Percentiles rank a stretch among this genome's conserved stretches.
Evolutionary conservation across 2,329 filamentous ascomycete species (phyloP).

Genomic region (Xylogone sp.): DNA sequence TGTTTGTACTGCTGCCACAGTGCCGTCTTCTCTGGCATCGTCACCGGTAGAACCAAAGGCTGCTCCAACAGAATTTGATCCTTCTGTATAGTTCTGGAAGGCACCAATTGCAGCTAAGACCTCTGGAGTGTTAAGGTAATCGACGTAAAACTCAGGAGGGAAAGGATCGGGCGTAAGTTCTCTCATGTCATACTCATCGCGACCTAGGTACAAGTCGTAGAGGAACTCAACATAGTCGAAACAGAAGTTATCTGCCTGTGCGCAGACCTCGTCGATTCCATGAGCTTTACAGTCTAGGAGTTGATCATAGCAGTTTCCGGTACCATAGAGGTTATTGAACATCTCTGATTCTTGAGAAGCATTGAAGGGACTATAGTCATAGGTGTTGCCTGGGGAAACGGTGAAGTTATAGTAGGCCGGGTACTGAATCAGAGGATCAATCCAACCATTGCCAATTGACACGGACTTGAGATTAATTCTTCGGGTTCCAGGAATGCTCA

Average conservation of each 20-base stretch:
- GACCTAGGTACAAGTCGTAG: slow-evolving; percentile 45
- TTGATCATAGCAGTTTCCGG: slow-evolving; percentile 56
- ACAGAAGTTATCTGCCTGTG: slow-evolving; percentile 53
- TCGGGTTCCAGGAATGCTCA: slow-evolving; percentile 42
- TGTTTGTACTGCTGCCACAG: slow-evolving; percentile 45
- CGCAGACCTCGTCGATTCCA: slow-evolving; percentile 48
- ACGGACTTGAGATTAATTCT: slow-evolving; percentile 45
- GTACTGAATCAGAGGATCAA: slow-evolving; percentile 52
- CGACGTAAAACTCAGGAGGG: slow-evolving; percentile 48
- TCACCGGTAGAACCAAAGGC: slow-evolving; percentile 47
- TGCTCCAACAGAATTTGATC: slow-evolving; percentile 36
- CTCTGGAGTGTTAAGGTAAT: slow-evolving; percentile 53
- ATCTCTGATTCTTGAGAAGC: slow-evolving; percentile 43
- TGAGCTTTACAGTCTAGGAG: slow-evolving; percentile 50
- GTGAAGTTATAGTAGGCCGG: slow-evolving; percentile 56
- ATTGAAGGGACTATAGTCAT: slow-evolving; percentile 50
- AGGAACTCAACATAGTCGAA: slow-evolving; percentile 45
- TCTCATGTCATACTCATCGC: slow-evolving; percentile 59
- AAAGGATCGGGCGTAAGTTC: slow-evolving; percentile 53
- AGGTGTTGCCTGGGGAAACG: slow-evolving; percentile 52
- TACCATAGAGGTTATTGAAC: slow-evolving; percentile 57
- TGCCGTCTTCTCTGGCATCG: slow-evolving; percentile 43
- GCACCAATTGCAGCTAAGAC: slow-evolving; percentile 57
- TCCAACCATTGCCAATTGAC: slow-evolving; percentile 57
- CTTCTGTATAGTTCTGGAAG: slow-evolving; percentile 52